These are phyloP conservation scores for Oryza brachyantha DNA, from an alignment of 176 grass and related monocot genomes.

Conservation along the genomic window DNA sequence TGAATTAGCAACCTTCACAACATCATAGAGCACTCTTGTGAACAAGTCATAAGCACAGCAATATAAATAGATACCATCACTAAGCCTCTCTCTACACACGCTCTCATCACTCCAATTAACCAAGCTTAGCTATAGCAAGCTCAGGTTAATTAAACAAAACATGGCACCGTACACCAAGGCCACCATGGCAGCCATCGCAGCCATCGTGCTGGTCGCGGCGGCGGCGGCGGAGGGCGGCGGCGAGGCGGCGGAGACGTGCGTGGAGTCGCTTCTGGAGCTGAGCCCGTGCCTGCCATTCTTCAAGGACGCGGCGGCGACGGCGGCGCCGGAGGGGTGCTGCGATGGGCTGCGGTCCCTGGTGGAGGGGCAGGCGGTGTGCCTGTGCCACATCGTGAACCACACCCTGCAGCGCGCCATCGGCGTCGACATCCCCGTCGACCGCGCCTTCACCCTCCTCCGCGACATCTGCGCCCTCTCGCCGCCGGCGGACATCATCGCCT, in stretches of 20 bases:
- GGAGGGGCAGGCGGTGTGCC: conserved; percentile 15
- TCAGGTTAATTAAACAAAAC: too few relatives aligned
- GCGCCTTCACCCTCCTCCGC: conserved; percentile 11
- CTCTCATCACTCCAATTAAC: not conserved
- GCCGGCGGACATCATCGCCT: conserved; percentile 19
- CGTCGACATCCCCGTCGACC: conserved; percentile 33
- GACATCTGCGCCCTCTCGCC: conserved; percentile 17
- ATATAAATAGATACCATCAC: not conserved
- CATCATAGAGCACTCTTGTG: not conserved
- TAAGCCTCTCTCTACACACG: not conserved
- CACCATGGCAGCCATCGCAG: not conserved
- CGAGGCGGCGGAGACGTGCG: conserved; percentile 12
- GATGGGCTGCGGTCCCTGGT: conserved; percentile 18
- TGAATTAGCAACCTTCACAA: not conserved
- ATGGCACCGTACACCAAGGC: not conserved
- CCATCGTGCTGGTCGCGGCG: not conserved
- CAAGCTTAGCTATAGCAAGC: not conserved
- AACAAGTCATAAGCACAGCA: not conserved
- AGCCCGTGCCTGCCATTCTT: conserved; percentile 42
- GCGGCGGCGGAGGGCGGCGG: not conserved
- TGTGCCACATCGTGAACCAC: conserved; percentile 39
- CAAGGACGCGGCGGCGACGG: not conserved
- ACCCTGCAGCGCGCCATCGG: conserved; percentile 38
- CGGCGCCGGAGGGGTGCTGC: conserved; percentile 34
- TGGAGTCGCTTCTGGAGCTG: conserved; percentile 32